Percentiles rank a stretch among this genome's conserved stretches.
phyloP scores from a whole-genome alignment of 768 basidiomycete genomes.

The Chalciporus sphaerocephalus region DNA sequence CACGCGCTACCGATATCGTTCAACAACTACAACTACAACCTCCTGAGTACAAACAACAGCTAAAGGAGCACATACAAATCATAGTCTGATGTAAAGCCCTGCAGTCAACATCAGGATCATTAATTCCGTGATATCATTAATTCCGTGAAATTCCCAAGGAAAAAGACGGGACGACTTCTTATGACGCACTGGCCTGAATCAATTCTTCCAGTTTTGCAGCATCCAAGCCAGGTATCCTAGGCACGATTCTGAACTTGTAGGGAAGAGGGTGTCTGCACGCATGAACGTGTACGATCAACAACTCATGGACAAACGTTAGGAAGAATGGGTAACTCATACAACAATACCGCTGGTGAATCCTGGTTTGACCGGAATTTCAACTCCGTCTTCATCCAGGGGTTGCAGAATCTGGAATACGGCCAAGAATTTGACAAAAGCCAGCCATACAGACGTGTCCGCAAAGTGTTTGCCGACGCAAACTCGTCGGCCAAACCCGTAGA shows the following conservation, averaged over 20 bases:
- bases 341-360: neutral
- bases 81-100: too few relatives aligned
- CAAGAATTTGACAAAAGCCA: neutral
- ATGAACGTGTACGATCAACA: too few relatives aligned
- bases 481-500: conserved; percentile 15
- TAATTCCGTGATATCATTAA: too few relatives aligned
- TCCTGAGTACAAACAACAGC: too few relatives aligned
- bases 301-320: too few relatives aligned
- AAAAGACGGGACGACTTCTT: too few relatives aligned
- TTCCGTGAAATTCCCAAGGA: too few relatives aligned
- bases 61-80: too few relatives aligned
- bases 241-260: neutral
- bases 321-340: conserved; percentile 1
- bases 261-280: neutral
- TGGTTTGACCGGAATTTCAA: conserved; percentile 1
- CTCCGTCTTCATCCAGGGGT: neutral
- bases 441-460: conserved; percentile 6
- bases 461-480: conserved; percentile 14
- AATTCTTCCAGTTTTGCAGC: neutral
- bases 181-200: neutral
- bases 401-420: conserved; percentile 1
- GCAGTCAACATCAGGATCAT: too few relatives aligned
- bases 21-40: too few relatives aligned
- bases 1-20: too few relatives aligned
- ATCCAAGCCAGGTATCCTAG: neutral